Evolutionary conservation across 2,329 filamentous ascomycete species (phyloP).

Genomic region (Cytospora piceae): DNA sequence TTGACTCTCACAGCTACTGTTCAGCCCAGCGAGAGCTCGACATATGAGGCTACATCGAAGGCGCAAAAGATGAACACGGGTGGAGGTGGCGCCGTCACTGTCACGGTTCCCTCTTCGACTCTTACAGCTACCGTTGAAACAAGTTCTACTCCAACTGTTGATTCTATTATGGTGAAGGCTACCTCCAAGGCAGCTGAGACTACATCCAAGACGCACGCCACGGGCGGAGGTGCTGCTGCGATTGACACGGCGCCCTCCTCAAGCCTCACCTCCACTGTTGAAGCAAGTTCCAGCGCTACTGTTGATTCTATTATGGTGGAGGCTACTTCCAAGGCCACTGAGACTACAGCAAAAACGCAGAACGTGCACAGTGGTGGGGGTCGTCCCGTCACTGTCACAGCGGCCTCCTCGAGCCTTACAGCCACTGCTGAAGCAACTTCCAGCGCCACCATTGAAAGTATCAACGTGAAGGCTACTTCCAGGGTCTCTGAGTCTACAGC

Average conservation of each 20-base stretch:
- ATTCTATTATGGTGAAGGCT: not conserved
- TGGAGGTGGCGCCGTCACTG: slow-evolving; percentile 1
- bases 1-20: not conserved
- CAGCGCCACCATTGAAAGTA: not conserved
- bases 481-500: not conserved
- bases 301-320: not conserved
- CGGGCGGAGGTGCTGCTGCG: not conserved
- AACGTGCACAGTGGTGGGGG: not conserved
- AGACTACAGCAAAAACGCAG: not conserved
- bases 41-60: not conserved
- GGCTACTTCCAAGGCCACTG: not conserved
- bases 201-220: not conserved
- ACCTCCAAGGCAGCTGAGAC: not conserved
- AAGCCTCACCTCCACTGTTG: not conserved
- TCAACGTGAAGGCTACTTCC: not conserved
- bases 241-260: not conserved
- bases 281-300: not conserved
- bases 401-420: not conserved
- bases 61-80: not conserved
- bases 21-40: not conserved
- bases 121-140: slow-evolving; percentile 12
- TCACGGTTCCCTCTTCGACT: slow-evolving; percentile 11
- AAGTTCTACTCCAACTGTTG: not conserved
- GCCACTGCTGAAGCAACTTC: not conserved
- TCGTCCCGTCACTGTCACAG: not conserved